phyloP scores from a whole-genome alignment of 352 stramenopile genomes.

The Phytophthora podocarpi region DNA sequence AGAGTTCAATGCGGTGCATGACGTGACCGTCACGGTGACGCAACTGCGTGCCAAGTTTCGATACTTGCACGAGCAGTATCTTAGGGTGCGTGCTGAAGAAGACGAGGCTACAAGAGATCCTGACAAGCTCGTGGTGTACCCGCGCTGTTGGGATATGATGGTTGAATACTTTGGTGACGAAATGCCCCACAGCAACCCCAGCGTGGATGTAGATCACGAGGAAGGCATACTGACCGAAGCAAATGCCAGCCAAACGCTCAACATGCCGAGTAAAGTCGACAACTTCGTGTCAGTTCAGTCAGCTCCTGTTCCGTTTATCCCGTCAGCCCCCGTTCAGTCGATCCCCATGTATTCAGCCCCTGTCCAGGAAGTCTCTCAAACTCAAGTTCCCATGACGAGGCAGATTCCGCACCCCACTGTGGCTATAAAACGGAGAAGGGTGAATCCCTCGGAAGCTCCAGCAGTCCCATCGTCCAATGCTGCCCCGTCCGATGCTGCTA shows the following conservation, averaged over 20 bases:
- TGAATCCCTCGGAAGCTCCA: neutral
- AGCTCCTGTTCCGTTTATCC: neutral
- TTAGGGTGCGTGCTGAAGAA: slow-evolving; percentile 16
- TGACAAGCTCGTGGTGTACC: slow-evolving; percentile 28
- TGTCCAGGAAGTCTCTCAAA: slow-evolving; percentile 2
- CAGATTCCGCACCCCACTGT: neutral
- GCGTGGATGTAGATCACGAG: slow-evolving; percentile 2
- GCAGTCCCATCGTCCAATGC: neutral
- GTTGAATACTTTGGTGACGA: slow-evolving; percentile 32
- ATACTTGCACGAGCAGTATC: slow-evolving; percentile 29
- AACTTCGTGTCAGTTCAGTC: too few relatives aligned
- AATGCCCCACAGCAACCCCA: neutral
- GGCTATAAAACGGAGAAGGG: slow-evolving; percentile 16
- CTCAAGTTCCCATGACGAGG: neutral
- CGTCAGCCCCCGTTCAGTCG: neutral
- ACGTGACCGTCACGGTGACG: slow-evolving; percentile 14
- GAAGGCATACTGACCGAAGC: neutral
- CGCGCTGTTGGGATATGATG: slow-evolving; percentile 31
- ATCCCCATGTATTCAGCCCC: neutral
- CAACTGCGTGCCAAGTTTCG: slow-evolving; percentile 35
- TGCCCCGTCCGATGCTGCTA: neutral
- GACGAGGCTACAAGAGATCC: slow-evolving; percentile 6
- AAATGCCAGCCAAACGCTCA: neutral
- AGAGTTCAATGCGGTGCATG: slow-evolving; percentile 27
- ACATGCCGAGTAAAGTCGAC: neutral